These are phyloP conservation scores for Pseudogymnoascus sp. DNA, from an alignment of 2,329 filamentous ascomycete species.

Conservation along the genomic window DNA sequence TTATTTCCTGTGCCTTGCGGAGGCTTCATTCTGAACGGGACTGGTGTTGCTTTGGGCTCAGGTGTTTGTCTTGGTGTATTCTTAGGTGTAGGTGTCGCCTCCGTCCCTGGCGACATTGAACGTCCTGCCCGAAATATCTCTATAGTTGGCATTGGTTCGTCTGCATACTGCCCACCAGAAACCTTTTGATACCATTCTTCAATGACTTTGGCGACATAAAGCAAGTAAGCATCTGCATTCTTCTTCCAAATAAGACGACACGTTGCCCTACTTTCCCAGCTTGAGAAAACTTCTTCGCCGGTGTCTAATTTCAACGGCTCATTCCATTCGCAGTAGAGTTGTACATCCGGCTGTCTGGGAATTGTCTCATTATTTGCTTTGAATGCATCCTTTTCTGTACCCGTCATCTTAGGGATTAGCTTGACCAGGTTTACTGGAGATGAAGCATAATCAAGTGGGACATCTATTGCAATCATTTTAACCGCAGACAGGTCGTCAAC, in stretches of 20 bases:
- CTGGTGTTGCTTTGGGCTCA: conserved; percentile 2
- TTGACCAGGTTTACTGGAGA: neutral
- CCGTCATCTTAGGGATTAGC: neutral
- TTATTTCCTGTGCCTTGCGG: conserved; percentile 7
- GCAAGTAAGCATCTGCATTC: neutral
- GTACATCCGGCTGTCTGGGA: neutral
- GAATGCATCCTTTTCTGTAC: neutral
- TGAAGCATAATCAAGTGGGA: neutral
- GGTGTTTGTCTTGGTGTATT: neutral
- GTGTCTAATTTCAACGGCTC: neutral
- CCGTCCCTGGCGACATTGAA: neutral
- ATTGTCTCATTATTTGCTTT: neutral
- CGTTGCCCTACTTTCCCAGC: neutral
- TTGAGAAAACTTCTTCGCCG: neutral
- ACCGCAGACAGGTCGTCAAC: neutral
- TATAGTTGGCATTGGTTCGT: neutral
- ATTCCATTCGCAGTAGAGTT: neutral
- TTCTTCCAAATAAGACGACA: neutral
- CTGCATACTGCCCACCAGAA: neutral
- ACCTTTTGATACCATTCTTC: neutral
- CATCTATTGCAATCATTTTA: neutral
- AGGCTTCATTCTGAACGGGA: neutral
- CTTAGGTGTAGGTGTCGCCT: conserved; percentile 9
- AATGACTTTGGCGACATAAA: neutral
- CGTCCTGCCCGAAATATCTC: neutral